Base-by-base conservation (phyloP, 441 rosid genomes). In the Omphalea diandra region DNA sequence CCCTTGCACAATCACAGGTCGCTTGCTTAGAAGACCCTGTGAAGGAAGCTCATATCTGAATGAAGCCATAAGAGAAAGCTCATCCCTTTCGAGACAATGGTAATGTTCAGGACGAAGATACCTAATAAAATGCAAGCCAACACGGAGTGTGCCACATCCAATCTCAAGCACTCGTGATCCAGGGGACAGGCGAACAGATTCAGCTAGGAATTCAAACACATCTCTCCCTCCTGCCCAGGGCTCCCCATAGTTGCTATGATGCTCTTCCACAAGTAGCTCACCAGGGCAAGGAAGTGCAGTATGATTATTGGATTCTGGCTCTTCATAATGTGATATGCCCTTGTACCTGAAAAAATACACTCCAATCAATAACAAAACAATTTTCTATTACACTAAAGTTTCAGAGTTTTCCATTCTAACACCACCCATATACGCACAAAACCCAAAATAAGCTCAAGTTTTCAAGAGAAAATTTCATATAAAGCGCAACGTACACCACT, bases 191-290 rank as follows among this genome's bases (percentile, higher is more conserved):
- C 60, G 82, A 63, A 83, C 66, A 52, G 94, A 80, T 70, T 85
- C 87, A 14, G 97, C 96, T 22, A 95, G 89, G 80, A 89, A 95
- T 82, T 95, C 98, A 64, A 90, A 90, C 72, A 95, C 94, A 47
- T 95, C 97, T 10, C 95, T 84, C 8, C 98, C 99, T 70, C 99
- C 98, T 0, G 98, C 97, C 99, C 99, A 95, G 8, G 97, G 97
- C 73, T 95, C 99, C 53, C 98, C 97, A 18, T 94, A 94, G 79
- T 94, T 88, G 83, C 99, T 94, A 73, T 94, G 99, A 69, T 94
- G 99, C 85, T 90, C 90, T 73, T 95, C 99, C 3, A 95, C 97
- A 2, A 95, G 94, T 40, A 95, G 96, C 86, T 90, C 98, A 29
- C 96, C 95, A 0, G 96, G 97, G 69, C 98, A 95, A 20, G 96